Percentiles rank a stretch among this genome's conserved stretches.
Conservation (phyloP, 2,329 filamentous ascomycete genomes). For the Colletotrichum falcatum region DNA sequence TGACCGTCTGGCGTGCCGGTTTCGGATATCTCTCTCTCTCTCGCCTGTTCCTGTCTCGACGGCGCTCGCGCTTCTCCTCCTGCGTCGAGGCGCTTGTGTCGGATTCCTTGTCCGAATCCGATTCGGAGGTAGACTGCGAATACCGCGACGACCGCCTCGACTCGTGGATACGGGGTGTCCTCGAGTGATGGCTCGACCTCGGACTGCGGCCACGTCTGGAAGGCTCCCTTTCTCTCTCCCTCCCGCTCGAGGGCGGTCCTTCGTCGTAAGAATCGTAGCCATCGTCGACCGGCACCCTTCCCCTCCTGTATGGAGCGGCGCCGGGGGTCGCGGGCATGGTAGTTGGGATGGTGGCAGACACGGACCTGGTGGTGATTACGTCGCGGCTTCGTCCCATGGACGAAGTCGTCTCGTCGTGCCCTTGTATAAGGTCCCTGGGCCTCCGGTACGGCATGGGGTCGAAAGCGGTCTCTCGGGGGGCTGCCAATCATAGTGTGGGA, state of each 20-base stretch:
- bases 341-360: conserved; percentile 30
- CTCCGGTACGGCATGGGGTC: conserved; percentile 53
- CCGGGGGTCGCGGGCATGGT: conserved; percentile 37
- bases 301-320: conserved; percentile 33
- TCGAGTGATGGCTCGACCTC: conserved; percentile 54
- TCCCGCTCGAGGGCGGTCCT: conserved; percentile 43
- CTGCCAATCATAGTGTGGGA: conserved; percentile 49
- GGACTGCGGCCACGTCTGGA: conserved; percentile 49
- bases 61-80: conserved; percentile 46
- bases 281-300: conserved; percentile 29
- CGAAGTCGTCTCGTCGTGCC: conserved; percentile 48
- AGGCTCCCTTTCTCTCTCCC: conserved; percentile 43
- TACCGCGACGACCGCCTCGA: conserved; percentile 52
- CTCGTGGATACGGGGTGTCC: conserved; percentile 44
- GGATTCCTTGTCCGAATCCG: conserved; percentile 55
- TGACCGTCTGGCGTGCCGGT: conserved; percentile 10
- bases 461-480: conserved; percentile 44
- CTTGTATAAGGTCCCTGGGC: conserved; percentile 47
- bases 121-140: conserved; percentile 46
- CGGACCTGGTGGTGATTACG: conserved; percentile 29
- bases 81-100: conserved; percentile 51
- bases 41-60: conserved; percentile 28
- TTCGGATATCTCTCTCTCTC: conserved; percentile 18
- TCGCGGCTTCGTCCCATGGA: conserved; percentile 44
- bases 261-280: conserved; percentile 25